phyloP scores from a whole-genome alignment of 495 filamentous ascomycete genomes.

The Penicillium psychrofluorescens region DNA sequence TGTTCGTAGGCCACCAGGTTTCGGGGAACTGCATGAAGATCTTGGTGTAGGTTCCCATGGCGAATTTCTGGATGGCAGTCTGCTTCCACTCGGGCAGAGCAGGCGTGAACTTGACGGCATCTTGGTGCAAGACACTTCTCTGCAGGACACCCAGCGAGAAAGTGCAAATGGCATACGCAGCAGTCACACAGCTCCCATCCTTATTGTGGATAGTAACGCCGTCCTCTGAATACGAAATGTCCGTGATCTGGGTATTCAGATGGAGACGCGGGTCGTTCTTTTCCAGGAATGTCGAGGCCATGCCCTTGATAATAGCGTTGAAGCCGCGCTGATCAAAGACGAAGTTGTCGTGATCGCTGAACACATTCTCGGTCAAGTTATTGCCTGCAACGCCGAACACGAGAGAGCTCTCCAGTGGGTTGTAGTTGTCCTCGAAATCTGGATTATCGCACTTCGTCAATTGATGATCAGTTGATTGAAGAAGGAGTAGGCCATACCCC shows the following conservation, averaged over 20 bases:
- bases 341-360: slow-evolving; percentile 56
- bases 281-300: slow-evolving; percentile 54
- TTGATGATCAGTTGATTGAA: not conserved
- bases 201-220: slow-evolving; percentile 53
- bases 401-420: slow-evolving; percentile 42
- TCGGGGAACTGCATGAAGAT: slow-evolving; percentile 69
- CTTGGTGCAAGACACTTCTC: slow-evolving; percentile 56
- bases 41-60: slow-evolving; percentile 74
- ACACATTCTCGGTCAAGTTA: slow-evolving; percentile 42
- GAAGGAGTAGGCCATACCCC: slow-evolving; percentile 22
- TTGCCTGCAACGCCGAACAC: slow-evolving; percentile 37
- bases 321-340: slow-evolving; percentile 64
- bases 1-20: slow-evolving; percentile 62
- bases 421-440: slow-evolving; percentile 51
- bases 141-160: slow-evolving; percentile 67
- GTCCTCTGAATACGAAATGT: slow-evolving; percentile 45
- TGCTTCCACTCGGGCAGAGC: slow-evolving; percentile 60
- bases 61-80: slow-evolving; percentile 56
- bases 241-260: slow-evolving; percentile 55
- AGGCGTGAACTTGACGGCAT: slow-evolving; percentile 53
- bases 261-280: slow-evolving; percentile 51
- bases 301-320: slow-evolving; percentile 51
- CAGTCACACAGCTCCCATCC: slow-evolving; percentile 53
- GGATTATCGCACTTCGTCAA: slow-evolving; percentile 11
- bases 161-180: slow-evolving; percentile 51